phyloP scores from a whole-genome alignment of 441 rosid genomes.

The Populus hybrid region DNA sequence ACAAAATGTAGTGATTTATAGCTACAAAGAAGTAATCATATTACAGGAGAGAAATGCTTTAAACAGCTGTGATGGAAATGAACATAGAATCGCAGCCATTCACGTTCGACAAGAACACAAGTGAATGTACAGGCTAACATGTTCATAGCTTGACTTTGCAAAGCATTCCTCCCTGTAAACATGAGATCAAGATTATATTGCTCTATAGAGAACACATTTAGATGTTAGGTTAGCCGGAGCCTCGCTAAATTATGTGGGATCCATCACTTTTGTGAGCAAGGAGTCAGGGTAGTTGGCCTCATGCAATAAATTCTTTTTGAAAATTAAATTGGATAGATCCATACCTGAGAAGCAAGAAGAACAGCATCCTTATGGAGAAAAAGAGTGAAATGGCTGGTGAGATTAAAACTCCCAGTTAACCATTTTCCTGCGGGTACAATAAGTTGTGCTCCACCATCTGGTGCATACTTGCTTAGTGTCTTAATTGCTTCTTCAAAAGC shows the following conservation, averaged over 20 bases:
- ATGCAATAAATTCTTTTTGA: not conserved
- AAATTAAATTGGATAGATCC: not conserved
- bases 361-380: slow-evolving; percentile 58
- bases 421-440: slow-evolving; percentile 73
- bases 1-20: too few relatives aligned
- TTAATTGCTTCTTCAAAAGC: slow-evolving; percentile 48
- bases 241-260: not conserved
- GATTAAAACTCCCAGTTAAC: slow-evolving; percentile 77
- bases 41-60: not conserved
- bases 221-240: too few relatives aligned
- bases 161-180: not conserved
- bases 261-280: not conserved
- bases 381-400: slow-evolving; percentile 72
- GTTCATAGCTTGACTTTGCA: not conserved
- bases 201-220: too few relatives aligned
- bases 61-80: not conserved
- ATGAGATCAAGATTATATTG: not conserved
- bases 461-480: slow-evolving; percentile 40
- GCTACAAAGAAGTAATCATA: too few relatives aligned
- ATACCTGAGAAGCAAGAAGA: slow-evolving; percentile 62
- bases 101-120: not conserved
- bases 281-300: not conserved
- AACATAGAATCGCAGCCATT: too few relatives aligned
- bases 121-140: not conserved
- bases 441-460: slow-evolving; percentile 71